Evolutionary conservation across 495 filamentous ascomycete genomes (phyloP).

Genomic region (Niebla homalea): DNA sequence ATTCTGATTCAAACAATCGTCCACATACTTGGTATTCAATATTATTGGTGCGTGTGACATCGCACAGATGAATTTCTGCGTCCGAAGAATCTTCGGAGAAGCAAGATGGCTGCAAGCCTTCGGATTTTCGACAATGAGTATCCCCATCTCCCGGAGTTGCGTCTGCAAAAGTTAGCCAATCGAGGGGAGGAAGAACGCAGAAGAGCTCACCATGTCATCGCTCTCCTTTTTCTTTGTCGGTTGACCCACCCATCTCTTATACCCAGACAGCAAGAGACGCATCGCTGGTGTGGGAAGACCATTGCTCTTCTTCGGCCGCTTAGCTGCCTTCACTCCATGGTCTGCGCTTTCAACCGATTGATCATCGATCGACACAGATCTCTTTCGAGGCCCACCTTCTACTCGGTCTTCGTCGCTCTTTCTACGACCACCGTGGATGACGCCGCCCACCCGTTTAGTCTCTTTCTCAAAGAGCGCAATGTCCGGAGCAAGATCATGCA

Average conservation of each 20-base stretch:
- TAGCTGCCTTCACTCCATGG: conserved; percentile 38
- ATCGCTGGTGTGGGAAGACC: conserved; percentile 42
- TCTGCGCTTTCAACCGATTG: conserved; percentile 25
- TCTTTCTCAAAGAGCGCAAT: conserved; percentile 89
- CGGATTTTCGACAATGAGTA: conserved; percentile 62
- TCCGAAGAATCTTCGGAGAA: conserved; percentile 73
- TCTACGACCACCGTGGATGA: conserved; percentile 60
- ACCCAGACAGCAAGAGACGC: conserved; percentile 65
- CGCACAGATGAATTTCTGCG: conserved; percentile 81
- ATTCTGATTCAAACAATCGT: conserved; percentile 50
- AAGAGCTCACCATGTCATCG: conserved; percentile 55
- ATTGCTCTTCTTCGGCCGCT: conserved; percentile 48
- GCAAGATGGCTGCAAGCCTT: conserved; percentile 72
- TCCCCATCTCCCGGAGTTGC: conserved; percentile 71
- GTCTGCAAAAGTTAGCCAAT: conserved; percentile 38
- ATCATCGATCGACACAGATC: conserved; percentile 35
- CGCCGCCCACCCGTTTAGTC: conserved; percentile 71
- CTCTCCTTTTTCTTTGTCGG: conserved; percentile 48
- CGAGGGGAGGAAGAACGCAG: not conserved
- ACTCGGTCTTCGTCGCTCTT: conserved; percentile 36
- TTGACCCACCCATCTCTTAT: conserved; percentile 60
- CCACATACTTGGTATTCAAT: conserved; percentile 65
- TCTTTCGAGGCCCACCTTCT: conserved; percentile 26
- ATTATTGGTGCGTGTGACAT: conserved; percentile 65
- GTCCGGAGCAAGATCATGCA: conserved; percentile 68